These are phyloP conservation scores for Platanus orientalis DNA, from an alignment of 164 flowering plant genomes.

Conservation along the genomic window DNA sequence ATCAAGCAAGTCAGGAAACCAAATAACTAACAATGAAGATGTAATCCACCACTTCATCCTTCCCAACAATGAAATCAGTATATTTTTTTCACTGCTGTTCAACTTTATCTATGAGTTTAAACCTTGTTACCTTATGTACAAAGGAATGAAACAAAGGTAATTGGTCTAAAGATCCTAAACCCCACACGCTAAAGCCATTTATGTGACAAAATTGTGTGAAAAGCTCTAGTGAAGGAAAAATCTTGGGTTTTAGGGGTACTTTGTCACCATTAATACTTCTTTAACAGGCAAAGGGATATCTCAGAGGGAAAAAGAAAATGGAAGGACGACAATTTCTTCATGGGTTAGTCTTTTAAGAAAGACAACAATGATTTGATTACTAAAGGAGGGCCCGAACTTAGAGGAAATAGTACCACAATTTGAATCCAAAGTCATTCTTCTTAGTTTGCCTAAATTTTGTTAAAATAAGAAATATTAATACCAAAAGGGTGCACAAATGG, in stretches of 20 bases:
- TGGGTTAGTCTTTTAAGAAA: slow-evolving; percentile 25
- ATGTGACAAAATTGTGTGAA: slow-evolving; percentile 2
- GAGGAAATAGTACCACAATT: slow-evolving; percentile 3
- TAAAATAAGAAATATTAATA: no score
- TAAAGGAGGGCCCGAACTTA: slow-evolving; percentile 14
- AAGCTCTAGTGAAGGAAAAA: background rate
- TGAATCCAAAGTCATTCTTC: background rate
- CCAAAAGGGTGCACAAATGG: no score
- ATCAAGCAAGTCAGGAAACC: no score
- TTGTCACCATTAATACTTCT: slow-evolving; percentile 15
- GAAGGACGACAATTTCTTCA: slow-evolving; percentile 15
- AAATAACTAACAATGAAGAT: no score
- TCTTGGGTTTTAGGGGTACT: slow-evolving; percentile 1
- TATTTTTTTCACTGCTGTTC: no score
- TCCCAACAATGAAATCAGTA: no score
- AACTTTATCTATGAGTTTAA: no score
- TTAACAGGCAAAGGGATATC: slow-evolving; percentile 16
- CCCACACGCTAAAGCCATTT: slow-evolving; percentile 5
- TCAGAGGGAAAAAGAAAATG: slow-evolving; percentile 2
- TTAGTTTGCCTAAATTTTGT: no score
- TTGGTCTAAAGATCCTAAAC: background rate
- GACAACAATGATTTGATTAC: slow-evolving; percentile 20
- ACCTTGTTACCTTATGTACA: no score
- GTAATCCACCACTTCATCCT: no score
- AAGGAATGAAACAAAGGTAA: no score